These are phyloP conservation scores for Trifolium dubium DNA, from an alignment of 306 rosid species.

Conservation along the genomic window DNA sequence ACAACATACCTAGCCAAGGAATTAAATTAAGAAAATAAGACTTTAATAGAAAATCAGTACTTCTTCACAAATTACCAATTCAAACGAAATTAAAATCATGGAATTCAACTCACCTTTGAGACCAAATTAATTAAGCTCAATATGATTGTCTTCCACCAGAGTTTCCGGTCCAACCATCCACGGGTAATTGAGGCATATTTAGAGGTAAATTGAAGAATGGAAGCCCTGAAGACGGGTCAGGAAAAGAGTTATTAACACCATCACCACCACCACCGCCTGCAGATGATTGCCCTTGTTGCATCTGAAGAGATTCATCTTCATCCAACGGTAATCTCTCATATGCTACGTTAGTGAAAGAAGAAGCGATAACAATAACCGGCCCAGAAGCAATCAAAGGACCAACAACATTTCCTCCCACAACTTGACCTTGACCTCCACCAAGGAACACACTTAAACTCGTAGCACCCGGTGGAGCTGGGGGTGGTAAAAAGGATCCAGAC, in stretches of 20 bases:
- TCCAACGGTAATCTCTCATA: constrained; percentile 91
- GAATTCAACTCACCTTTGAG: constrained; percentile 58
- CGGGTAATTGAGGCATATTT: constrained; percentile 74
- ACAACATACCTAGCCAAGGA: constrained; percentile 42
- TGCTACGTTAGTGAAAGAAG: constrained; percentile 90
- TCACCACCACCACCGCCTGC: constrained; percentile 32
- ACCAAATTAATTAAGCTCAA: constrained; percentile 38
- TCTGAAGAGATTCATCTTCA: constrained; percentile 70
- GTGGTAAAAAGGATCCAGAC: constrained; percentile 82
- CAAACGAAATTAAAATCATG: constrained; percentile 27
- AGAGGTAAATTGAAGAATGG: constrained; percentile 86
- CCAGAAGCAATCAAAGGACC: constrained; percentile 88
- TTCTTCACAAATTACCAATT: constrained; percentile 33
- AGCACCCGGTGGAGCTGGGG: constrained; percentile 93
- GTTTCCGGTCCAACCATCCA: constrained; percentile 78
- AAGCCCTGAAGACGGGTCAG: constrained; percentile 73
- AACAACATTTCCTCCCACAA: constrained; percentile 87
- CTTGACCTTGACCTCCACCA: constrained; percentile 94
- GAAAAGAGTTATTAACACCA: constrained; percentile 57
- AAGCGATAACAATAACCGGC: constrained; percentile 83
- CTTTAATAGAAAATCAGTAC: constrained; percentile 32
- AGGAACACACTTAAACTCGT: constrained; percentile 77
- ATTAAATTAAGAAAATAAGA: constrained; percentile 20
- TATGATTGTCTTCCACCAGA: constrained; percentile 67
- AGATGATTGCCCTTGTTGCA: constrained; percentile 68